Evolutionary conservation across 2,329 filamentous ascomycete genomes (phyloP).

Genomic region (Huntiella abstrusa): DNA sequence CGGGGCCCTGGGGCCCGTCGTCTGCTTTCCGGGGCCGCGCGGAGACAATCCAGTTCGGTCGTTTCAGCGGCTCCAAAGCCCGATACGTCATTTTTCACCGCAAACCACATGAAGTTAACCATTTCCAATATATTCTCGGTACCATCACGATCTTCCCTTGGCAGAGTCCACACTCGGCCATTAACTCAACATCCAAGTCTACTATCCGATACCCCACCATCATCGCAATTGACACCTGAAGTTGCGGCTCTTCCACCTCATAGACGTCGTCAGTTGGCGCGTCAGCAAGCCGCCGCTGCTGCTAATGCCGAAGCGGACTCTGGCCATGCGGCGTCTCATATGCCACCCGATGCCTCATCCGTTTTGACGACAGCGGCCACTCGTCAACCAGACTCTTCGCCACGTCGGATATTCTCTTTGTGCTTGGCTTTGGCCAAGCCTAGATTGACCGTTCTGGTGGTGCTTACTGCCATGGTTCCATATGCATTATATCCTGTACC

Average conservation of each 20-base stretch:
- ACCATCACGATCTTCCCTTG: background rate
- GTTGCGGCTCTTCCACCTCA: slow-evolving; percentile 8
- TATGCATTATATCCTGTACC: slow-evolving; percentile 91
- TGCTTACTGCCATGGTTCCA: slow-evolving; percentile 74
- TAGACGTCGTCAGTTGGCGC: slow-evolving; percentile 11
- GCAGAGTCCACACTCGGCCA: slow-evolving; percentile 3
- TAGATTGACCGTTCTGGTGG: slow-evolving; percentile 75
- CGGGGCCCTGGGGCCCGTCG: background rate
- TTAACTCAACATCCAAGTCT: slow-evolving; percentile 2
- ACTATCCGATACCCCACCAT: background rate
- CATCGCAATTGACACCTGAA: background rate
- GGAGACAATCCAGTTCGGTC: background rate
- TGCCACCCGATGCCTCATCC: slow-evolving; percentile 34
- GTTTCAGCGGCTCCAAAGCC: background rate
- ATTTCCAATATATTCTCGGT: slow-evolving; percentile 8
- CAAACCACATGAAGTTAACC: slow-evolving; percentile 6
- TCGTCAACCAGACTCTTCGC: slow-evolving; percentile 28
- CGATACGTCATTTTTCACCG: slow-evolving; percentile 9
- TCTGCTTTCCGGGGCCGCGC: slow-evolving; percentile 1
- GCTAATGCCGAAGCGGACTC: slow-evolving; percentile 6
- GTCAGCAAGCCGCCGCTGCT: slow-evolving; percentile 8
- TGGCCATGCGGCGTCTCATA: slow-evolving; percentile 15
- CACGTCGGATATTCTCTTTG: slow-evolving; percentile 52
- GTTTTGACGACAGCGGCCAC: slow-evolving; percentile 33
- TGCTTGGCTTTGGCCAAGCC: slow-evolving; percentile 91